Conservation (phyloP, 2,329 filamentous ascomycete genomes). For the Sporothrix globosa region DNA sequence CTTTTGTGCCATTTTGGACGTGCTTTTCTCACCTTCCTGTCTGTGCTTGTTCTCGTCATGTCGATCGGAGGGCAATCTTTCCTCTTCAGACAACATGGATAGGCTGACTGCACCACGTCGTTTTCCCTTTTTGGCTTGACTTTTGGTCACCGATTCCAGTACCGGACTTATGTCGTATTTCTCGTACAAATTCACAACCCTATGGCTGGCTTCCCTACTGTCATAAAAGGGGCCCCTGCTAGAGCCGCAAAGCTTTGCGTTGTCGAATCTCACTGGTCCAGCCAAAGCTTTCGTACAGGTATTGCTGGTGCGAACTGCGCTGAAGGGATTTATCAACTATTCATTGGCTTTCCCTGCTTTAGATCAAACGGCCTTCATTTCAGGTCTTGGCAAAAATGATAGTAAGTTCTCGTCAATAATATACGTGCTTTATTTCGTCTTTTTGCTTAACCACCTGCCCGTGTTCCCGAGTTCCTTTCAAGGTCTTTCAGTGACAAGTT, state of each 20-base stretch:
- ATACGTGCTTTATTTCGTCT: too few relatives aligned
- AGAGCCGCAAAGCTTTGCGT: not conserved
- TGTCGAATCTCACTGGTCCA: not conserved
- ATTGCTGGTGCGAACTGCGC: not conserved
- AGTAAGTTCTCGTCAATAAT: too few relatives aligned
- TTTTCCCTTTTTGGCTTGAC: not conserved
- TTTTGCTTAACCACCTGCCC: too few relatives aligned
- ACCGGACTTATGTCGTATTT: not conserved
- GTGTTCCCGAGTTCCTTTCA: too few relatives aligned
- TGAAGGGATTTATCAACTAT: not conserved
- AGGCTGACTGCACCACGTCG: constrained; percentile 4
- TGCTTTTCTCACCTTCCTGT: not conserved
- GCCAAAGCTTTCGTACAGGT: too few relatives aligned
- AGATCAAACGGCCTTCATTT: too few relatives aligned
- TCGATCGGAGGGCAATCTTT: constrained; percentile 5
- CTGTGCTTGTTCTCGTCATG: not conserved
- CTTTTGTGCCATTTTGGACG: not conserved
- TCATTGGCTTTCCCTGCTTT: too few relatives aligned
- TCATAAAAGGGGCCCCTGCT: not conserved
- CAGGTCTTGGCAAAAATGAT: too few relatives aligned
- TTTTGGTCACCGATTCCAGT: not conserved
- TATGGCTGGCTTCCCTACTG: not conserved
- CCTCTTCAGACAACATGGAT: not conserved
- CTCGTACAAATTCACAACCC: constrained; percentile 3
- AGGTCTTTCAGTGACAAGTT: too few relatives aligned